Conservation (phyloP, 495 filamentous ascomycete species). For the Trichoderma parareesei region DNA sequence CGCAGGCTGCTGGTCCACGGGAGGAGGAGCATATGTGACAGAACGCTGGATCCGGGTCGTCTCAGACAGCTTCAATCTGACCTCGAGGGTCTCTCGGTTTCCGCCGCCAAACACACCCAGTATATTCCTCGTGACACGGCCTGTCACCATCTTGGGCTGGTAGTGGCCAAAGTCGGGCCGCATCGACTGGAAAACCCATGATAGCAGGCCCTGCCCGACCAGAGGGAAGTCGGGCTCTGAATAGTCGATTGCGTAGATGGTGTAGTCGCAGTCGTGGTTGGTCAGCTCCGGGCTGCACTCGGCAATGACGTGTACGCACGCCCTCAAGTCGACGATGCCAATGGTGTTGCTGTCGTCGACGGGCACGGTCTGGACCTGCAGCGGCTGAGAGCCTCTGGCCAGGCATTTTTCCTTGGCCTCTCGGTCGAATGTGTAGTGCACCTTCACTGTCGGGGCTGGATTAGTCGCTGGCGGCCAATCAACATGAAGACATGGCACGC, state of each 20-base stretch:
- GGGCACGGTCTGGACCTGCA: constrained; percentile 69
- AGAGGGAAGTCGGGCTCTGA: constrained; percentile 89
- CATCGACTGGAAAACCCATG: constrained; percentile 60
- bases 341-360: constrained; percentile 67
- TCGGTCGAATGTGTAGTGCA: constrained; percentile 93
- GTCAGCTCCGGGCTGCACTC: constrained; percentile 76
- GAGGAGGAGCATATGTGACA: constrained; percentile 51
- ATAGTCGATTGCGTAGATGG: constrained; percentile 93
- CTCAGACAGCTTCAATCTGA: constrained; percentile 80
- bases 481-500: neutral
- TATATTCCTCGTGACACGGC: constrained; percentile 77
- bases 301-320: constrained; percentile 79
- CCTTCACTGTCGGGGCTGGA: constrained; percentile 61
- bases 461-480: neutral
- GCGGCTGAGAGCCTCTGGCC: constrained; percentile 74
- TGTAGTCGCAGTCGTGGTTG: constrained; percentile 81
- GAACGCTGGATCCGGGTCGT: constrained; percentile 64
- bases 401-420: constrained; percentile 84
- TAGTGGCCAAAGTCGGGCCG: constrained; percentile 41
- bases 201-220: constrained; percentile 94
- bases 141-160: constrained; percentile 70
- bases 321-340: constrained; percentile 83
- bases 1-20: constrained; percentile 35
- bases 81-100: constrained; percentile 84
- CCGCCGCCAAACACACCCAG: constrained; percentile 76